Evolutionary conservation across 75 land plant genomes (phyloP).

Genomic region (Isoetes taiwanensis): DNA sequence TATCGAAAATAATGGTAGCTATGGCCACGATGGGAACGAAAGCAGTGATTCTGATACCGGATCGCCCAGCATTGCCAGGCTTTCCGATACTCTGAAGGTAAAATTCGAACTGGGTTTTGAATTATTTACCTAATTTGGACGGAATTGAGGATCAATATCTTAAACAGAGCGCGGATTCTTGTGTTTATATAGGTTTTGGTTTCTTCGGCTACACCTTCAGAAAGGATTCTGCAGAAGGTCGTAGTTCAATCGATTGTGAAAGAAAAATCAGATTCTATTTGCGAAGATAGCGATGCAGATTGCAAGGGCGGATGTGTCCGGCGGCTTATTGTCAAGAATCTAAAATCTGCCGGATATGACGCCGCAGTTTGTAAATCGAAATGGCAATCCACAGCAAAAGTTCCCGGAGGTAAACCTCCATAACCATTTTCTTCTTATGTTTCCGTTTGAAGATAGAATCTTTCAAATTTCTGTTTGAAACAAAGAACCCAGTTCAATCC

Average conservation of each 20-base stretch:
- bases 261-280: slow-evolving; percentile 13
- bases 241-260: slow-evolving; percentile 29
- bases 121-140: too few species aligned
- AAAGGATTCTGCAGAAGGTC: slow-evolving; percentile 19
- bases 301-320: slow-evolving; percentile 37
- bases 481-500: too few species aligned
- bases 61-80: too few species aligned
- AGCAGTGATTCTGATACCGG: too few species aligned
- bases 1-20: slow-evolving; percentile 57
- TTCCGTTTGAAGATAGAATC: too few species aligned
- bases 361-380: slow-evolving; percentile 28
- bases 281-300: slow-evolving; percentile 1
- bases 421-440: background rate
- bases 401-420: slow-evolving; percentile 27
- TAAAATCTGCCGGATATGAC: slow-evolving; percentile 20
- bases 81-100: too few species aligned
- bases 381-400: slow-evolving; percentile 18
- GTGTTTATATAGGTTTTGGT: slow-evolving; percentile 23
- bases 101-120: too few species aligned
- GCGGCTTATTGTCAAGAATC: slow-evolving; percentile 23
- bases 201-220: background rate
- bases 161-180: too few species aligned
- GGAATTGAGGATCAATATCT: too few species aligned
- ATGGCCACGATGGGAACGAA: too few species aligned
- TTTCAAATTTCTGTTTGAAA: too few species aligned